These are phyloP conservation scores for Cantharellus cinnabarinus DNA, from an alignment of 768 basidiomycete species.

Conservation along the genomic window DNA sequence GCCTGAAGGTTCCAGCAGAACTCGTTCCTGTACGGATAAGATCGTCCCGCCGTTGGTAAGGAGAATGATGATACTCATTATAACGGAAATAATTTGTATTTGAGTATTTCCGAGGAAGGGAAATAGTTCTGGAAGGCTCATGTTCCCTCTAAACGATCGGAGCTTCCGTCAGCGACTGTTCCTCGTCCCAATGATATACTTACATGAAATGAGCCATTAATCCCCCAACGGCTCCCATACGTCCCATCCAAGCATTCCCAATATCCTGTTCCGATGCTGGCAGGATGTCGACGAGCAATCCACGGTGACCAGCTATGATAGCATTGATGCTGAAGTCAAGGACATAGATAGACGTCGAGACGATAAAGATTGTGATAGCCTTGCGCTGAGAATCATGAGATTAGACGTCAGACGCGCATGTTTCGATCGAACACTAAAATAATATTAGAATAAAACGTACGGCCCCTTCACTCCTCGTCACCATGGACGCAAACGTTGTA, in stretches of 20 bases:
- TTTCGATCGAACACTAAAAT: not conserved
- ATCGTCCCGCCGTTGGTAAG: conserved; percentile 38
- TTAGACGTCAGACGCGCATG: not conserved
- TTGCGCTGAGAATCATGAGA: conserved; percentile 27
- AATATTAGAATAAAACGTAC: not conserved
- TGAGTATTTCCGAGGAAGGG: conserved; percentile 66
- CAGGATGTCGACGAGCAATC: conserved; percentile 70
- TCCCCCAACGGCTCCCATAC: conserved; percentile 78
- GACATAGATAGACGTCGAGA: conserved; percentile 46
- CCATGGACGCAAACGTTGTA: conserved; percentile 35
- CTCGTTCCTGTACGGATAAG: not conserved
- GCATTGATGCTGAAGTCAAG: conserved; percentile 49
- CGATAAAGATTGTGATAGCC: conserved; percentile 50
- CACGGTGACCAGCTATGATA: conserved; percentile 79
- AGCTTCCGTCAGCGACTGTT: not conserved
- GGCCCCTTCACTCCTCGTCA: conserved; percentile 11
- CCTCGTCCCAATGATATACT: conserved; percentile 14
- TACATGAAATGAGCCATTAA: conserved; percentile 79
- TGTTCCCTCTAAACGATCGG: conserved; percentile 39
- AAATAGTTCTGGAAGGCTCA: conserved; percentile 47
- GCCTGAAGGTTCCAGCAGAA: not conserved
- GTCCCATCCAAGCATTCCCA: conserved; percentile 88
- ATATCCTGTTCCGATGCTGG: conserved; percentile 54
- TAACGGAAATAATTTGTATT: conserved; percentile 56
- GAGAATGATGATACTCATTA: conserved; percentile 51